Conservation (phyloP, 2,329 filamentous ascomycete species). For the Nemania serpens region DNA sequence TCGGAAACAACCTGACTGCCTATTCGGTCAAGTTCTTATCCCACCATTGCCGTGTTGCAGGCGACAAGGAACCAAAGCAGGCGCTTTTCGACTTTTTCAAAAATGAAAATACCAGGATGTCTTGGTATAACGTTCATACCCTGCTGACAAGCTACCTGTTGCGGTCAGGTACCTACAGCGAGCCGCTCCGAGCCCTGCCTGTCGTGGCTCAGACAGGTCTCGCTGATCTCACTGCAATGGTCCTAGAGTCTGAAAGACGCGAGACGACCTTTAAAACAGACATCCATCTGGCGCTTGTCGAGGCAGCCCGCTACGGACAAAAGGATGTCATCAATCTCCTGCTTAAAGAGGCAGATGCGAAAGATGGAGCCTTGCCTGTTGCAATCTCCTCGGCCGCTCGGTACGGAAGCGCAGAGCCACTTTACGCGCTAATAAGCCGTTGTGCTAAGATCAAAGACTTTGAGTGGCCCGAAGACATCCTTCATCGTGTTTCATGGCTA, state of each 20-base stretch:
- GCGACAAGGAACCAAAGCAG: background rate
- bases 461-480: constrained; percentile 7
- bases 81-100: background rate
- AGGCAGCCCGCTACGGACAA: background rate
- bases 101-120: background rate
- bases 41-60: background rate
- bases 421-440: background rate
- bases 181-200: background rate
- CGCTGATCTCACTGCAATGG: background rate
- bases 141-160: too few species aligned
- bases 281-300: background rate
- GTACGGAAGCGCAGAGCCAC: background rate
- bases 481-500: constrained; percentile 5
- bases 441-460: background rate
- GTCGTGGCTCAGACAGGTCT: constrained; percentile 4
- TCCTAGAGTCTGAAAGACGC: background rate
- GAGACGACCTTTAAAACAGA: background rate
- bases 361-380: background rate
- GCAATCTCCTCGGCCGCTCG: too few species aligned
- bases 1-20: background rate
- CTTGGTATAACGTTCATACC: background rate
- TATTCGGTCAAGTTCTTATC: constrained; percentile 5
- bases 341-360: background rate
- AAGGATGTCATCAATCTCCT: background rate
- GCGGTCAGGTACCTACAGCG: too few species aligned